These are phyloP conservation scores for Penicillium brasilianum DNA, from an alignment of 2,329 filamentous ascomycete species.

Conservation along the genomic window DNA sequence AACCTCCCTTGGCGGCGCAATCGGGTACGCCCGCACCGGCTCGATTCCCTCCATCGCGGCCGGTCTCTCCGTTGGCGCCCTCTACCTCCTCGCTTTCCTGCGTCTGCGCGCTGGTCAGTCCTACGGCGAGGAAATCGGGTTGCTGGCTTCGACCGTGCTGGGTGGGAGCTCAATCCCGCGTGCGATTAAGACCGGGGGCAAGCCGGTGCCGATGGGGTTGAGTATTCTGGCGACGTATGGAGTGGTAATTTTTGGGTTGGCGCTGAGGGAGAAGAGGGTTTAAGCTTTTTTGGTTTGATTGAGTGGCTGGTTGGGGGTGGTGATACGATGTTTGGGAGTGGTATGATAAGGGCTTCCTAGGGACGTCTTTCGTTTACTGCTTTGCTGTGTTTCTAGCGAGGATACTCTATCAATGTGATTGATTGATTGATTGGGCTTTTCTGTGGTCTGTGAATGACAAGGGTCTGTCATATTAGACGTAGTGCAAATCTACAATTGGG, in stretches of 20 bases:
- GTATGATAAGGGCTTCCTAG: neutral
- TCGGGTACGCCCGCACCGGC: constrained; percentile 82
- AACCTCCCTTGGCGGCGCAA: constrained; percentile 84
- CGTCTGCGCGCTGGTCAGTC: constrained; percentile 75
- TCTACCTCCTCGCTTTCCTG: constrained; percentile 80
- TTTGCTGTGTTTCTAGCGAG: constrained; percentile 7
- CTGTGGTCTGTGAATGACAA: neutral
- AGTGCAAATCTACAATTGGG: neutral
- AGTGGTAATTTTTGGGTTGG: constrained; percentile 77
- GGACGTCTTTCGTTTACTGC: neutral
- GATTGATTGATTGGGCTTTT: constrained; percentile 1
- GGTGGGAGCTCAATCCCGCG: constrained; percentile 84
- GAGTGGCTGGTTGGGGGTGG: neutral
- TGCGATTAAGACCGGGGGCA: constrained; percentile 74
- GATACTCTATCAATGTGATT: neutral
- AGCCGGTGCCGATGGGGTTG: constrained; percentile 81
- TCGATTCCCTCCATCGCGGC: constrained; percentile 87
- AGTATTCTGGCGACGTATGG: constrained; percentile 81
- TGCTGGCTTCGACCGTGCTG: constrained; percentile 84
- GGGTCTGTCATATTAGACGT: neutral
- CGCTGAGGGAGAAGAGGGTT: constrained; percentile 53
- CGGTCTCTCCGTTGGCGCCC: constrained; percentile 77
- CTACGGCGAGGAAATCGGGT: constrained; percentile 86
- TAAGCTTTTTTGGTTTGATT: neutral
- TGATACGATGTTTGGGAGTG: neutral